Conservation (phyloP, 257 asterid genomes). For the Primulina tabacum region DNA sequence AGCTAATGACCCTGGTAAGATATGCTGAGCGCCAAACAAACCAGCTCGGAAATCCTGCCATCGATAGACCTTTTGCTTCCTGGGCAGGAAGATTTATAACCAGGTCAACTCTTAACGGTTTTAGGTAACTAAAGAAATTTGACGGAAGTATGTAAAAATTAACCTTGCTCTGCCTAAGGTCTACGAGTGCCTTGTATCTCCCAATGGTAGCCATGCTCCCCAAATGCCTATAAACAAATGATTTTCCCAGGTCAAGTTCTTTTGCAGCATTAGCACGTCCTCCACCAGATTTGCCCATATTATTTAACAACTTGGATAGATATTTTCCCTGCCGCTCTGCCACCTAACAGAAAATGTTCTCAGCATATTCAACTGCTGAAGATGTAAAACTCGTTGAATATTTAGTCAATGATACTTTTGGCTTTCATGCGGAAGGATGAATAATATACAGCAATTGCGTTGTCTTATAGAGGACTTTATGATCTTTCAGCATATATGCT, state of each 20-base stretch:
- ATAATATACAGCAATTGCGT: background rate
- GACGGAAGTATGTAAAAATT: background rate
- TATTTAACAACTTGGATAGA: slow-evolving; percentile 58
- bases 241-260: slow-evolving; percentile 50
- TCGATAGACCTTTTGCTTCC: slow-evolving; percentile 75
- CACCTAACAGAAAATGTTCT: slow-evolving; percentile 48
- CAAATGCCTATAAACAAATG: slow-evolving; percentile 72
- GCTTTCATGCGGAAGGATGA: background rate
- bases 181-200: slow-evolving; percentile 92
- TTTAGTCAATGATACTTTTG: background rate
- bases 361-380: background rate
- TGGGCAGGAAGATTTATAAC: slow-evolving; percentile 32
- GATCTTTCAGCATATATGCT: slow-evolving; percentile 1
- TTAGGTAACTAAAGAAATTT: slow-evolving; percentile 7
- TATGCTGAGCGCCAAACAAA: slow-evolving; percentile 97
- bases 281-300: slow-evolving; percentile 67
- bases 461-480: slow-evolving; percentile 8
- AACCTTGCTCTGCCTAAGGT: slow-evolving; percentile 96
- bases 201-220: slow-evolving; percentile 98
- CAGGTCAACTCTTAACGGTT: background rate
- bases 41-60: slow-evolving; percentile 85
- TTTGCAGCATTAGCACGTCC: slow-evolving; percentile 64
- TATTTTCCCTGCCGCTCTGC: slow-evolving; percentile 96
- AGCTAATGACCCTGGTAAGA: slow-evolving; percentile 86
- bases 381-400: background rate